These are phyloP conservation scores for Candida tropicalis DNA, from an alignment of 1,139 yeast species.

Conservation along the genomic window DNA sequence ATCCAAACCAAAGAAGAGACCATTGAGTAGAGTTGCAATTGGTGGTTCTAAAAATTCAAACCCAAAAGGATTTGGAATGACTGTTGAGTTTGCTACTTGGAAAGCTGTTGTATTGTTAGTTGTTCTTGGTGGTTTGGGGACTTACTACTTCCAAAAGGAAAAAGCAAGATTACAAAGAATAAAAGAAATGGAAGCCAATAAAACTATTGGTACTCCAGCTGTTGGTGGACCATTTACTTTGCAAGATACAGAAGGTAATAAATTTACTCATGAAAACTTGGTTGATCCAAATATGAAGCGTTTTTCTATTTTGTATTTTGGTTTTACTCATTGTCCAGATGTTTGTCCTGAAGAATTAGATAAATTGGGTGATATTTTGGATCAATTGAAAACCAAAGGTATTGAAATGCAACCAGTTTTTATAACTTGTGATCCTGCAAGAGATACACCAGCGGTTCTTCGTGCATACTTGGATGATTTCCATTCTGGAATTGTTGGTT, in stretches of 20 bases:
- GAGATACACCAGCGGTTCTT: constrained; percentile 84
- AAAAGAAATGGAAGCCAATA: constrained; percentile 78
- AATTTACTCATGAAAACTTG: constrained; percentile 76
- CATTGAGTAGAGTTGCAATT: constrained; percentile 53
- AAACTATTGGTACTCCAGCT: constrained; percentile 88
- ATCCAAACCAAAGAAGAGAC: constrained; percentile 27
- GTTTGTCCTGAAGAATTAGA: constrained; percentile 98
- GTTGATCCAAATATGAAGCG: constrained; percentile 54
- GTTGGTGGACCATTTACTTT: constrained; percentile 89
- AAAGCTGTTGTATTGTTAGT: constrained; percentile 72
- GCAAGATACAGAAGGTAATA: constrained; percentile 67
- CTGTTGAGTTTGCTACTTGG: constrained; percentile 82
- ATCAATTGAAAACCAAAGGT: constrained; percentile 59
- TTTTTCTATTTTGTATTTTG: constrained; percentile 84
- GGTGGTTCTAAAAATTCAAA: constrained; percentile 39
- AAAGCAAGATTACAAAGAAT: constrained; percentile 74
- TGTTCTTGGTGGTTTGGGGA: constrained; percentile 68
- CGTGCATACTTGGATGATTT: constrained; percentile 81
- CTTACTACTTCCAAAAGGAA: constrained; percentile 69
- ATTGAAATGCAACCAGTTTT: constrained; percentile 80
- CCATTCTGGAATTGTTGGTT: constrained; percentile 84
- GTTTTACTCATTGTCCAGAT: constrained; percentile 97
- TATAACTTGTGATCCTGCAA: constrained; percentile 94
- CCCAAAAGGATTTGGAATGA: constrained; percentile 27
- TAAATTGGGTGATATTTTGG: constrained; percentile 79